Conservation (phyloP, 306 rosid genomes). For the Pyrus pyrifolia region DNA sequence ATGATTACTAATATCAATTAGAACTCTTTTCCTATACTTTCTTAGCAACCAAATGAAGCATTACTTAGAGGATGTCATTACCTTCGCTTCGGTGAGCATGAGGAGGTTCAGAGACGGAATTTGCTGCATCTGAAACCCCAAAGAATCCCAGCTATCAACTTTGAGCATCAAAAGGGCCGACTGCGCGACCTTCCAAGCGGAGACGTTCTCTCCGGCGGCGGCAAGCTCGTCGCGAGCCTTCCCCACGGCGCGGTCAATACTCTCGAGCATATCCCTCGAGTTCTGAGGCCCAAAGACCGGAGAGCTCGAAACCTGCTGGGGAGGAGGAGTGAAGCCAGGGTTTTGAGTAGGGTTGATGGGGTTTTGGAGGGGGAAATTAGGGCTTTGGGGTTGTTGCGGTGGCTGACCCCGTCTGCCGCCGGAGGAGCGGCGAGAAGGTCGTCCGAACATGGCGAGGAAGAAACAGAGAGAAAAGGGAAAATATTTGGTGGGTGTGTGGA, state of each 20-base stretch:
- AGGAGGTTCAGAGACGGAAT: constrained; percentile 57
- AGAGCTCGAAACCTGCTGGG: neutral
- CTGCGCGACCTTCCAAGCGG: constrained; percentile 71
- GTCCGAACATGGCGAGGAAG: constrained; percentile 36
- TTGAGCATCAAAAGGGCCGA: constrained; percentile 43
- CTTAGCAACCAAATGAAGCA: neutral
- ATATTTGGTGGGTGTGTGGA: neutral
- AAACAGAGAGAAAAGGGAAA: neutral
- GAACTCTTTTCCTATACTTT: neutral
- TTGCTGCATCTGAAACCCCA: constrained; percentile 69
- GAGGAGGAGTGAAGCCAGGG: neutral
- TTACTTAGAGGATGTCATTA: constrained; percentile 1
- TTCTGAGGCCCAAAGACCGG: constrained; percentile 4
- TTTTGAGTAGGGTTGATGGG: neutral
- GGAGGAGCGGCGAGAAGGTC: constrained; percentile 3
- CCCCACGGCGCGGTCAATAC: constrained; percentile 35
- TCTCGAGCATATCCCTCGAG: constrained; percentile 14
- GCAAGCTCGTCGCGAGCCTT: constrained; percentile 41
- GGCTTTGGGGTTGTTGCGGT: constrained; percentile 18
- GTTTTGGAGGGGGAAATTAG: constrained; percentile 2
- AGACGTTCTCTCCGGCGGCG: constrained; percentile 42
- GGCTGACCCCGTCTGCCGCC: constrained; percentile 8
- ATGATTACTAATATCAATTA: neutral
- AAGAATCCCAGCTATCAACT: constrained; percentile 51
- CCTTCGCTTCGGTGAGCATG: constrained; percentile 67